Evolutionary conservation across 768 basidiomycete species (phyloP).

Genomic region (Pholiota conissans): DNA sequence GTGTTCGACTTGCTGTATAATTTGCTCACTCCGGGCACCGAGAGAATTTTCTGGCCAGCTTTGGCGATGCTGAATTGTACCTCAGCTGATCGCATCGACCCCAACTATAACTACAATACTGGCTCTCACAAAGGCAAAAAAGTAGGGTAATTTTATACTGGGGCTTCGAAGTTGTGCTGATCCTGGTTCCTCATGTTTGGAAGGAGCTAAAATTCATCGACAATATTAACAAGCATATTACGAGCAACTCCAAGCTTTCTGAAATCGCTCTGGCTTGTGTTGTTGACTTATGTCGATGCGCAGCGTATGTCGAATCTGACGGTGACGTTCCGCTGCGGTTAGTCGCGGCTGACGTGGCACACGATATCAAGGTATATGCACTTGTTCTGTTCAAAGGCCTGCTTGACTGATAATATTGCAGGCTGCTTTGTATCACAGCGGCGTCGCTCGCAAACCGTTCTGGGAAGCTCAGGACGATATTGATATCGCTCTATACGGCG

Average conservation of each 20-base stretch:
- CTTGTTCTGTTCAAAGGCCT: too few relatives aligned
- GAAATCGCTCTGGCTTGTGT: conserved; percentile 73
- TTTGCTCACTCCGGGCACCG: conserved; percentile 43
- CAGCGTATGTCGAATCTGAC: conserved; percentile 47
- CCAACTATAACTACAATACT: conserved; percentile 48
- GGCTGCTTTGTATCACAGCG: conserved; percentile 32
- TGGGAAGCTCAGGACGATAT: conserved; percentile 72
- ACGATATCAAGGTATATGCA: conserved; percentile 82
- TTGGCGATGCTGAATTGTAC: conserved; percentile 73
- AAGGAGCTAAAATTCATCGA: conserved; percentile 64
- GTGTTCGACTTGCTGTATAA: conserved; percentile 80
- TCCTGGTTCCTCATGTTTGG: conserved; percentile 1
- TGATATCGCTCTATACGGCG: conserved; percentile 75
- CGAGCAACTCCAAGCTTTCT: conserved; percentile 52
- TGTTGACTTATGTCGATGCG: conserved; percentile 77
- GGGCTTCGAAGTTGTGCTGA: too few relatives aligned
- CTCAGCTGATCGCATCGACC: conserved; percentile 69
- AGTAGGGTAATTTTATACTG: conserved; percentile 21
- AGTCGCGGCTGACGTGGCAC: conserved; percentile 71
- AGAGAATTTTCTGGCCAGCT: conserved; percentile 74
- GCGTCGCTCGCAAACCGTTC: conserved; percentile 56
- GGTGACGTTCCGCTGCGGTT: conserved; percentile 64
- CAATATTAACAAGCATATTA: conserved; percentile 59
- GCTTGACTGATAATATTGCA: conserved; percentile 6
- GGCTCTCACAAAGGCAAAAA: conserved; percentile 37